Evolutionary conservation across 441 rosid genomes (phyloP).

Genomic region (Croton laevigatus): DNA sequence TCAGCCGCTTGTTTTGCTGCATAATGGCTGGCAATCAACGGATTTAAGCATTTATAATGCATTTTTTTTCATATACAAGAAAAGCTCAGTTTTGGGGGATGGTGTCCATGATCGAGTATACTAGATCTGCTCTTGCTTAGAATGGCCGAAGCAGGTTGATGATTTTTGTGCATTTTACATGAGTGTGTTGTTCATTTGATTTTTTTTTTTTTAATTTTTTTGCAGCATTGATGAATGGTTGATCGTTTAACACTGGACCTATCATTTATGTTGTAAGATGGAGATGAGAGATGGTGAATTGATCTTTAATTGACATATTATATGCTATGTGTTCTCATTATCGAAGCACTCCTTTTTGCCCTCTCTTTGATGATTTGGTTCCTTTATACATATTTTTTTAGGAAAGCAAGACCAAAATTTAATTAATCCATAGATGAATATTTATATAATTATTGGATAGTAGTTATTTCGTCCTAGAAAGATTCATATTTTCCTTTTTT

Average conservation of each 20-base stretch:
- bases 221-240: not conserved
- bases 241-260: not conserved
- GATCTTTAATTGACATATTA: too few relatives aligned
- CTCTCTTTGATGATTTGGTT: too few relatives aligned
- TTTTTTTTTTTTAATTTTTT: not conserved
- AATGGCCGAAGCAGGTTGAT: conserved; percentile 8
- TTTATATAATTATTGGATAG: too few relatives aligned
- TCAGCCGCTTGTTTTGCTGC: not conserved
- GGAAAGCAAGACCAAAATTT: too few relatives aligned
- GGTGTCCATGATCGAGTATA: not conserved
- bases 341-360: too few relatives aligned
- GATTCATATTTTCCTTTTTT: too few relatives aligned
- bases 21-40: not conserved
- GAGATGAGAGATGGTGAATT: not conserved
- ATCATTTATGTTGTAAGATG: not conserved
- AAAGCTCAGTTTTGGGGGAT: conserved; percentile 1
- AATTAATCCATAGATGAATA: too few relatives aligned
- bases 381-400: too few relatives aligned
- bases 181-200: not conserved
- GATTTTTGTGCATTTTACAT: not conserved
- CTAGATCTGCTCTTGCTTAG: not conserved
- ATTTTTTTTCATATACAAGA: not conserved
- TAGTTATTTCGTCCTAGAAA: too few relatives aligned
- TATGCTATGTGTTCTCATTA: too few relatives aligned
- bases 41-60: conserved; percentile 1